These are phyloP conservation scores for Aspergillus alliaceus DNA, from an alignment of 2,329 filamentous ascomycete genomes.

Conservation along the genomic window DNA sequence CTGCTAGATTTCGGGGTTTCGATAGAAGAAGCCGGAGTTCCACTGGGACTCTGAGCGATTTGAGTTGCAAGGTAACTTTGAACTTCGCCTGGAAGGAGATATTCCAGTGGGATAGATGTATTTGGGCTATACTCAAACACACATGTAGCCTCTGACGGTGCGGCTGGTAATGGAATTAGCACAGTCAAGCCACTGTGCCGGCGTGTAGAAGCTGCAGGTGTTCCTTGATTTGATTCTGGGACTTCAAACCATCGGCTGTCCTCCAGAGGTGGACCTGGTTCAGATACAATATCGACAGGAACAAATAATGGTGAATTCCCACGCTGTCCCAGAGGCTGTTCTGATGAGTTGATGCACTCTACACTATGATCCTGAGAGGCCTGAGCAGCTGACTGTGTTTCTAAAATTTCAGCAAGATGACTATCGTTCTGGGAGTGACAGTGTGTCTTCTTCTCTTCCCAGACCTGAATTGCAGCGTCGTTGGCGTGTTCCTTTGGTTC, in stretches of 20 bases:
- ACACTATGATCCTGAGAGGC: background rate
- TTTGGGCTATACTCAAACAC: slow-evolving; percentile 15
- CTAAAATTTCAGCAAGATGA: slow-evolving; percentile 7
- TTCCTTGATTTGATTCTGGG: background rate
- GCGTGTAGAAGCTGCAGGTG: background rate
- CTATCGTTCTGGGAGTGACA: slow-evolving; percentile 3
- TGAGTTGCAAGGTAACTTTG: background rate
- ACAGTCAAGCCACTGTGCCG: background rate
- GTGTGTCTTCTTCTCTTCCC: slow-evolving; percentile 28
- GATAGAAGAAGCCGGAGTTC: background rate
- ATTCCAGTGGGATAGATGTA: slow-evolving; percentile 15
- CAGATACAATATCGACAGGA: slow-evolving; percentile 5
- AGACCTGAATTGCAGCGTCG: slow-evolving; percentile 28
- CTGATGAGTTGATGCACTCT: slow-evolving; percentile 1
- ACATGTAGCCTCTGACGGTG: background rate
- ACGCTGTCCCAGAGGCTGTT: background rate
- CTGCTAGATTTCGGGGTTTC: background rate
- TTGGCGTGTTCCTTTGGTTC: slow-evolving; percentile 38
- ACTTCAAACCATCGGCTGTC: background rate
- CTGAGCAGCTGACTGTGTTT: background rate
- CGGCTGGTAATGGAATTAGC: background rate
- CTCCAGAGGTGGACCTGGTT: slow-evolving; percentile 1
- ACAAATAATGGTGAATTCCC: slow-evolving; percentile 21
- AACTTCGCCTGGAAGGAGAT: slow-evolving; percentile 16
- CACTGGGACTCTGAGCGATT: background rate